Percentiles rank a stretch among this genome's conserved stretches.
phyloP scores from a whole-genome alignment of 2,329 filamentous ascomycete species.

The Arthrobotrys sphaeroides region DNA sequence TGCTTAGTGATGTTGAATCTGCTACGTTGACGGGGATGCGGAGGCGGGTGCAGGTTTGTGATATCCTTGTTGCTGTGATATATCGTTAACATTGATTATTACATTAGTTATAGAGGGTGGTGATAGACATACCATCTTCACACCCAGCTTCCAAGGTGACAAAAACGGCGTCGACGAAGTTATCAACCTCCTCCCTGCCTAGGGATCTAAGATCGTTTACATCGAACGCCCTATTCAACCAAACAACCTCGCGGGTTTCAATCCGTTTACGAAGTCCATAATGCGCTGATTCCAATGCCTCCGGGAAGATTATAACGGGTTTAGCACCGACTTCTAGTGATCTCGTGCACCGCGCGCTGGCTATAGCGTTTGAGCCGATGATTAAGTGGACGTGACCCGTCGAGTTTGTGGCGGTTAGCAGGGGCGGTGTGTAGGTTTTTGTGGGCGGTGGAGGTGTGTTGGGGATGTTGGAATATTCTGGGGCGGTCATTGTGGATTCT shows the following conservation, averaged over 20 bases:
- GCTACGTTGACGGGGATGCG: slow-evolving; percentile 93
- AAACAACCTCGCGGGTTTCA: slow-evolving; percentile 62
- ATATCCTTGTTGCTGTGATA: slow-evolving; percentile 71
- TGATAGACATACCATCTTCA: slow-evolving; percentile 59
- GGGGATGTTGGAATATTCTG: slow-evolving; percentile 19
- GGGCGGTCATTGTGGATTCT: slow-evolving; percentile 30
- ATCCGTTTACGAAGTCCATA: slow-evolving; percentile 66
- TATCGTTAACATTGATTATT: background rate
- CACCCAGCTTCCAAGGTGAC: slow-evolving; percentile 71
- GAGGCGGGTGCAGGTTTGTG: slow-evolving; percentile 76
- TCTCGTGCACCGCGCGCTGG: slow-evolving; percentile 81
- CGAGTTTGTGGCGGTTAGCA: slow-evolving; percentile 78
- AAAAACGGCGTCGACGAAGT: slow-evolving; percentile 90
- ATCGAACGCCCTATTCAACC: slow-evolving; percentile 66
- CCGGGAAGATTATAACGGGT: slow-evolving; percentile 80
- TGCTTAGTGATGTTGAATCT: slow-evolving; percentile 85
- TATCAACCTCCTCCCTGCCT: slow-evolving; percentile 80
- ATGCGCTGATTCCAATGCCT: slow-evolving; percentile 65
- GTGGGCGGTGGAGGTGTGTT: background rate
- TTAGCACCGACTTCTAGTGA: slow-evolving; percentile 82
- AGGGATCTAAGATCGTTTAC: slow-evolving; percentile 73
- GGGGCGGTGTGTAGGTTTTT: slow-evolving; percentile 54
- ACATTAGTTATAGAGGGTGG: background rate
- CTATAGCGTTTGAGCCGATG: slow-evolving; percentile 84
- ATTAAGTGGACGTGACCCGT: slow-evolving; percentile 80